Evolutionary conservation across 345 rosid species (phyloP), one percentile per base, ranked within the genome.

Genomic region (Excoecaria agallocha): DNA sequence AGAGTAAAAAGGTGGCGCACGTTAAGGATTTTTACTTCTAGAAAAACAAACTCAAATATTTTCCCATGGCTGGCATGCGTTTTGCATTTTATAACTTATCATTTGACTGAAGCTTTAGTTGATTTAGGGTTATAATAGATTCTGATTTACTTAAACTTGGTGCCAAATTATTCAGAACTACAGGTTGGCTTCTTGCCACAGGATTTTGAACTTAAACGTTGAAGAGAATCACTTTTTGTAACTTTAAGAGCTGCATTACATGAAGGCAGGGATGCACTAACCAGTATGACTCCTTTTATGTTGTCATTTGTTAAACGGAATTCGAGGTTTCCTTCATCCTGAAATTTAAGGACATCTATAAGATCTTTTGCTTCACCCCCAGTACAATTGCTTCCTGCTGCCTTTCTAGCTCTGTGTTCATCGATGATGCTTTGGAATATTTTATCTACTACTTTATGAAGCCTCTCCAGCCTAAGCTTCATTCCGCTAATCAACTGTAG

Each of bases 261-360:
- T 45, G 17, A 0, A 66, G 15, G 3, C n/a, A 6, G 41, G 52
- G 48, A 30, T 20, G 3, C 30, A 52, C 72, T 69, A 30, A 69
- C 72, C 72, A 52, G 8, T 6, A 69, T 69, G 19, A 69, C 12
- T 51, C 11, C 72, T 69, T 69, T 69, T 19, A 68, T 51, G 24
- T 68, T 68, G 25, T 68, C 72, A 54, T 51, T 13, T 68, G 60
- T 35, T 17, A 68, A 3, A 35, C 60, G 72, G 60, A 68, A 17
- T 51, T 51, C 25, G 52, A 68, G 60, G 25, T 19, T 12, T 35
- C 11, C 72, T 16, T 52, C 46, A 15, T 51, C 60, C 30, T 69
- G 72, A 46, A 69, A 1, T 35, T 37, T 69, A 60, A 69, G 19
- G 7, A 69, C 60, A 30, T 69, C 61, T 9, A 69, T 24, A 35